Conservation (phyloP, 306 rosid species). For the Phaseolus lunatus region DNA sequence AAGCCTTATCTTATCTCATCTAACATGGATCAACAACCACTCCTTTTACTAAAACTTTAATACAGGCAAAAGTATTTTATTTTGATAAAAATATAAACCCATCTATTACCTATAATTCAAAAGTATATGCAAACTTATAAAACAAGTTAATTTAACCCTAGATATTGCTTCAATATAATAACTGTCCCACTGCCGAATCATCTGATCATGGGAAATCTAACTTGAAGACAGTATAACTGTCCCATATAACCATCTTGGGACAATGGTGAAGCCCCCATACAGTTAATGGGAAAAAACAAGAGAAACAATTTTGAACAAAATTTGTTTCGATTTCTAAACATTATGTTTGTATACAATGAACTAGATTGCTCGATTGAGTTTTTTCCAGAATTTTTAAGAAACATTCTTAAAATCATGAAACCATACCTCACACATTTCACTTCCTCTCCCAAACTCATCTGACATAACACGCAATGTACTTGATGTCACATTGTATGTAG, state of each 20-base stretch:
- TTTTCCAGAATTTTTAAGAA: conserved; percentile 24
- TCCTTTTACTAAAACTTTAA: background rate
- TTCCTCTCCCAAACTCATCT: conserved; percentile 93
- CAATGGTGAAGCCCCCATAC: background rate
- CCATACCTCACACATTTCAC: conserved; percentile 88
- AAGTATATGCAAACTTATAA: background rate
- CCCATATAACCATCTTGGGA: conserved; percentile 17
- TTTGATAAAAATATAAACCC: background rate
- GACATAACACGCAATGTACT: conserved; percentile 92
- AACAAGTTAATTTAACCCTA: conserved; percentile 27
- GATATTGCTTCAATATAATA: conserved; percentile 21
- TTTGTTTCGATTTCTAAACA: conserved; percentile 24
- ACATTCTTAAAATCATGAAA: conserved; percentile 16
- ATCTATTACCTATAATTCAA: conserved; percentile 1
- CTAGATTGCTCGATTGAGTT: background rate
- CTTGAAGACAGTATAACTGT: background rate
- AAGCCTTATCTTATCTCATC: conserved; percentile 14
- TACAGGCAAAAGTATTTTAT: background rate
- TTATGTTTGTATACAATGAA: conserved; percentile 3
- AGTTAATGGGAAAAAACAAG: conserved; percentile 30
- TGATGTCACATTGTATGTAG: conserved; percentile 91
- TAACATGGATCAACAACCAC: conserved; percentile 11
- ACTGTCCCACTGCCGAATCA: background rate
- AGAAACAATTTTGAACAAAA: conserved; percentile 19
- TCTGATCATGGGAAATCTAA: conserved; percentile 22